Conservation (phyloP, 2,329 filamentous ascomycete species). For the Thielaviopsis euricoi region DNA sequence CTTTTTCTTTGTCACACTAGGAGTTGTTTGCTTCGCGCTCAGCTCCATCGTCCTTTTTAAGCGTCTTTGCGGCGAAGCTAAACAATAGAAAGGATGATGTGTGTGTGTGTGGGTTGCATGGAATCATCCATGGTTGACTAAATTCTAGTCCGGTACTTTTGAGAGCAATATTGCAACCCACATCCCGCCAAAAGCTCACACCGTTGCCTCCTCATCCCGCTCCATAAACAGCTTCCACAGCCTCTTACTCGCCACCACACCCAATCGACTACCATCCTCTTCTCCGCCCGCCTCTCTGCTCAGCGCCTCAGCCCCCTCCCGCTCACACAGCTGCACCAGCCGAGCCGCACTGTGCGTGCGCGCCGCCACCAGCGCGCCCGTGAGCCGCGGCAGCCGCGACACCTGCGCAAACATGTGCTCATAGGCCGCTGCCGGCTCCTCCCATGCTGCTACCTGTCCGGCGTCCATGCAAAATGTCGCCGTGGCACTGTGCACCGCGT, state of each 20-base stretch:
- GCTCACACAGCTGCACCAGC: slow-evolving; percentile 42
- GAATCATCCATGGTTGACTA: no score
- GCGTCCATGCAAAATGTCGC: slow-evolving; percentile 64
- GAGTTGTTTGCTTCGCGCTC: no score
- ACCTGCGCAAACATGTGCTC: slow-evolving; percentile 64
- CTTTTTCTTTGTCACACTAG: no score
- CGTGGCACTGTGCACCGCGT: slow-evolving; percentile 29
- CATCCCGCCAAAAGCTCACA: not conserved
- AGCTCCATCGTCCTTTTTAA: no score
- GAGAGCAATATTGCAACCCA: no score
- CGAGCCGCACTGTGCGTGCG: slow-evolving; percentile 41
- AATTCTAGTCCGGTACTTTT: no score
- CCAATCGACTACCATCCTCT: slow-evolving; percentile 34
- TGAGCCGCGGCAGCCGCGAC: slow-evolving; percentile 50
- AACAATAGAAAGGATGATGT: no score
- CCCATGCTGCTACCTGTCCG: slow-evolving; percentile 58
- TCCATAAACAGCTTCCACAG: slow-evolving; percentile 44
- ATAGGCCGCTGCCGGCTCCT: slow-evolving; percentile 49
- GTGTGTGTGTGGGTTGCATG: no score
- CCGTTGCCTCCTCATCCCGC: slow-evolving; percentile 25
- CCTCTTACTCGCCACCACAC: slow-evolving; percentile 40
- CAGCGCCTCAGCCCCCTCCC: slow-evolving; percentile 40
- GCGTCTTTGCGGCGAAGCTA: no score
- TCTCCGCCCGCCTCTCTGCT: slow-evolving; percentile 41
- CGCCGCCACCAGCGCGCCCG: slow-evolving; percentile 51